Evolutionary conservation across 2,329 filamentous ascomycete genomes (phyloP), one percentile per base, ranked within the genome.

Genomic region (Pseudogymnoascus destructans): DNA sequence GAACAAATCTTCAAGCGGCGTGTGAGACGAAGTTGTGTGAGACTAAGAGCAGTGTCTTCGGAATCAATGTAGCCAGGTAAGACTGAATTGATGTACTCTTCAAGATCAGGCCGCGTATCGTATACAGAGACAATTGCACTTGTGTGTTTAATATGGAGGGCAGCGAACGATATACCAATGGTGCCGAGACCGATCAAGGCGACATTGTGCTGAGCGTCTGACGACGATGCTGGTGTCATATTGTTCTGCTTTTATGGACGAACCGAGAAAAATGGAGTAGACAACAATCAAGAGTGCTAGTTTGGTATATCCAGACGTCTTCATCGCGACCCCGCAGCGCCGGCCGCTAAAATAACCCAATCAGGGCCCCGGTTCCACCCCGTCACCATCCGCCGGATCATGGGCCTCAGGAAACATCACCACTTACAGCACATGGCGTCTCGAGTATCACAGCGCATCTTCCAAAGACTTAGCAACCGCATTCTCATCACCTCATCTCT

Each of bases 121-220:
- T 74, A 52, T 80, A 68, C 11, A 69, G 66, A 1, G 65, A 67
- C 25, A 70, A 65, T 10, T 9, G 35, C 35, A 15, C 69, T 65
- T 5, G 71, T 66, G 57, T 75, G 72, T 3, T 70, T 66, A 23
- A 81, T 70, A 62, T 81, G 77, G 19, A 80, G 73, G 23, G 78
- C 76, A 7, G 75, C 73, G 66, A 80, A 80, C 19, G 77, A 79
- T 46, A 80, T 73, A 32, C 79, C 78, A 42, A 81, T 81, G 17
- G 73, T 73, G n/a, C 73, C 71, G 4, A 71, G 62, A 4, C 73
- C 72, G 52, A 73, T 68, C 17, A 74, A 61, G 15, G 73, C 67
- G 57, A 74, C 15, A 17, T 38, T 17, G 35, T 38, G 35, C 35
- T 38, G 35, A 19, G 35, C 6, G 15, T 17, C 11, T 11, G 15